Evolutionary conservation across 2,329 filamentous ascomycete species (phyloP), one percentile per base, ranked within the genome.

Genomic region (Clarireedia hainanense): DNA sequence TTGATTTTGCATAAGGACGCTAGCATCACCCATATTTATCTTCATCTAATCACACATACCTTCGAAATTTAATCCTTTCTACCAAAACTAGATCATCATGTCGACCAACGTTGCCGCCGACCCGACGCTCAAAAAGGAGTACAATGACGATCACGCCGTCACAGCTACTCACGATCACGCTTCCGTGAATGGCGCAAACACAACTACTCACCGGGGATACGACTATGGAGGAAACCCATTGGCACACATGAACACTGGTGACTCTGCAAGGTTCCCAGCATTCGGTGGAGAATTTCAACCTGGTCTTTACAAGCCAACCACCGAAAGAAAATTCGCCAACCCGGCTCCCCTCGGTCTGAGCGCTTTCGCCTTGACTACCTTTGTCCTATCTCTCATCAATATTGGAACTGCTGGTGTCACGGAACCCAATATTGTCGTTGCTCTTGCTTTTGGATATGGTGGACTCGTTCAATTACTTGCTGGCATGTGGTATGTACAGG

Each of bases 391-490:
- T 47, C 70, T 76, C 56, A 75, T 84, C 70, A 84, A 84, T 68
- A 71, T 83, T 68, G 71, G 74, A 17, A 70, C 78, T 4, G 70
- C 73, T 4, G 71, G 72, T 52, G 68, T 83, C 34, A 64, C 66
- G 0, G 63, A 64, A 24, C 77, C 79, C 2, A 80, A 76, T 63
- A 74, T 84, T 36, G 77, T 84, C 40, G 71, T 84, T 45, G 75
- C 74, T 15, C 68, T 78, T 20, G 80, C 80, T 6, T 81, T 79
- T 63, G 81, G 74, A 52, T 86, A 86, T 68, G 84, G 84, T 68
- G 84, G 84, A 57, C 73, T 85, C 6, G 77, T 86, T n/a, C 84
- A 88, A 68, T 72, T 87, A 65, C 72, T 86, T 51, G 82, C 83
- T 47, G 84, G 84, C 65, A 85, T 88, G 81, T 84, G 81, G 54